Evolutionary conservation across 371 early-diverging fungal genomes (phyloP), one percentile per base, ranked within the genome.

Genomic region (Syncephalastrum racemosum): DNA sequence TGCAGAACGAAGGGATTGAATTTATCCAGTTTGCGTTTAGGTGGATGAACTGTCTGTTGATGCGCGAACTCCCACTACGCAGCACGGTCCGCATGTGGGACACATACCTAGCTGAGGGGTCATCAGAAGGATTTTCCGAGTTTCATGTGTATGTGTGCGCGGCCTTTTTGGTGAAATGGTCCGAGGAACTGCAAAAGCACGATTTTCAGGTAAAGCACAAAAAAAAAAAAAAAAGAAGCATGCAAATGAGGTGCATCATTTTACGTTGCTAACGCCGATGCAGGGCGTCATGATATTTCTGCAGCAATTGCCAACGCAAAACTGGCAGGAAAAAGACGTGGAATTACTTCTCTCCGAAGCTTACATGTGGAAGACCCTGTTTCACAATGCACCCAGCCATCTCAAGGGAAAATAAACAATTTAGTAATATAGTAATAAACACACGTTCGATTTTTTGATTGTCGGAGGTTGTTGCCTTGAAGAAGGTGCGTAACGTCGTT

Each of bases 21-120:
- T 96, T 97, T 67, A 93, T 99, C 49, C 98, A 98, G 69, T 97
- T 99, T 83, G 93, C 96, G 15, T 99, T 99, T 68, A 83, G 99
- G 42, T 99, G 99, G 99, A 96, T 99, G 90, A 99, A 98, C 70
- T 99, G 99, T 67, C 68, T 99, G 51, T 77, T 99, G 67, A 93
- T 98, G 92, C 85, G 99, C 42, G 99, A 99, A 72, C 72, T 99
- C 39, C 83, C 91, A 15, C 71, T 99, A 12, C 66, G 78, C 39
- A 84, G 83, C 57, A 94, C 88, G 12, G 89, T 98, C 31, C 90
- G 98, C 24, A 94, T 99, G 90, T 98, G 99, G 97, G 99, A 99
- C 63, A 95, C 97, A 6, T 97, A 98, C 62, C 67, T 94, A 58
- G 89, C 94, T 4, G 95, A 96, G 71, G 91, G 90, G 4, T 77